A percentile compares a stretch with the other conserved stretches of the same genome.
Conservation (phyloP, 202 grass and related monocot species). For the Panicum virgatum region DNA sequence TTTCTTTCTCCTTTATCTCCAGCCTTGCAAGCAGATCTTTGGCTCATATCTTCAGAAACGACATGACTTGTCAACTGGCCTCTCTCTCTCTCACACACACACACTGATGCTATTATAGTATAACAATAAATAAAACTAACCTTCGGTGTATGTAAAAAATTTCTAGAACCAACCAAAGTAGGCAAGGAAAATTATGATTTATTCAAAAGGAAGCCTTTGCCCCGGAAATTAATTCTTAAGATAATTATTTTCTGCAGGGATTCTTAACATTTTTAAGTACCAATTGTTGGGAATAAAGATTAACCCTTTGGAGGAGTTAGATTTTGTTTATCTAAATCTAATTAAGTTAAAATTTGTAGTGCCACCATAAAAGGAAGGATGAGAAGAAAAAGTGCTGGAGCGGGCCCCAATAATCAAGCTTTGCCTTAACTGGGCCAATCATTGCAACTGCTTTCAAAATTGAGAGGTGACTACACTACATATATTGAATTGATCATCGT, state of each 20-base stretch:
- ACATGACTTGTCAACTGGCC: conserved; percentile 19
- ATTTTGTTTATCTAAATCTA: neutral
- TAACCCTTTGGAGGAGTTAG: neutral
- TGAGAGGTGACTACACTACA: neutral
- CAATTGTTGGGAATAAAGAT: conserved; percentile 6
- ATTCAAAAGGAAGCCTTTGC: neutral
- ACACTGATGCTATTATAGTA: no score
- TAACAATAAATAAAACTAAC: neutral
- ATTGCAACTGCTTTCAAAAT: neutral
- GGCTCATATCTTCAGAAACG: conserved; percentile 33
- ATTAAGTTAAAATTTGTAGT: neutral
- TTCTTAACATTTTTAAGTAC: no score
- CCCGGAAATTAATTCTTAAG: neutral
- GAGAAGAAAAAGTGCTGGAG: neutral
- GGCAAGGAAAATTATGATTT: neutral
- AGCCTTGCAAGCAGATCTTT: conserved; percentile 27
- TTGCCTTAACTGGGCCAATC: neutral
- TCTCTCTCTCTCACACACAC: neutral
- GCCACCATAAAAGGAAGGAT: neutral
- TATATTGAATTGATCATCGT: neutral
- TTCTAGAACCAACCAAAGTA: neutral
- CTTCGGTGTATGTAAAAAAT: neutral
- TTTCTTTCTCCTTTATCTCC: neutral
- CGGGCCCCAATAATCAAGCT: neutral
- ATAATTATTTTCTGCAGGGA: neutral